phyloP scores from a whole-genome alignment of 306 rosid species.

The Begonia loranthoides region DNA sequence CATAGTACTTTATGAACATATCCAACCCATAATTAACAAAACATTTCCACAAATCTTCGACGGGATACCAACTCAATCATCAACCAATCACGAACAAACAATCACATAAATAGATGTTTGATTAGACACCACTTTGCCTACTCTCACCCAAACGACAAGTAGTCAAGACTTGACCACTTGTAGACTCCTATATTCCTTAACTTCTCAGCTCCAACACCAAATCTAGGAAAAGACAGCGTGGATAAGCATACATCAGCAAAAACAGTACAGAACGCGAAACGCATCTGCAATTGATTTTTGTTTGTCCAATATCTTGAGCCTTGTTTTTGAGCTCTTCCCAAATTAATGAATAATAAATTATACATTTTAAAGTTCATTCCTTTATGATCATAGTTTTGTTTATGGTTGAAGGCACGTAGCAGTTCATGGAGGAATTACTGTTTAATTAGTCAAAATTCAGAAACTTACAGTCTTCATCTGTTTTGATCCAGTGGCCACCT shows the following conservation, averaged over 20 bases:
- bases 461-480: conserved; percentile 86
- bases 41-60: no score
- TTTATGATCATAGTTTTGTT: conserved; percentile 2
- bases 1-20: no score
- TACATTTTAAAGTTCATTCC: conserved; percentile 1
- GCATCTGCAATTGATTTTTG: no score
- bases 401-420: neutral
- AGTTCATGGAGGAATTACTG: conserved; percentile 1
- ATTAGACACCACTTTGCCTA: conserved; percentile 22
- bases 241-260: neutral
- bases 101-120: conserved; percentile 9
- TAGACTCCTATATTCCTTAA: conserved; percentile 2
- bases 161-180: conserved; percentile 2
- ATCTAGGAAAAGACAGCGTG: conserved; percentile 30
- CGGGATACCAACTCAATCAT: conserved; percentile 1
- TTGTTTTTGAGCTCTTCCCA: neutral
- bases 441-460: no score
- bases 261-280: no score
- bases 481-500: conserved; percentile 82
- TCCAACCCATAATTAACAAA: no score
- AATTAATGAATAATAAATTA: neutral
- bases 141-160: no score
- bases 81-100: conserved; percentile 12
- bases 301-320: no score
- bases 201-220: conserved; percentile 87